Evolutionary conservation across 306 rosid species (phyloP).

Genomic region (Canavalia gladiata): DNA sequence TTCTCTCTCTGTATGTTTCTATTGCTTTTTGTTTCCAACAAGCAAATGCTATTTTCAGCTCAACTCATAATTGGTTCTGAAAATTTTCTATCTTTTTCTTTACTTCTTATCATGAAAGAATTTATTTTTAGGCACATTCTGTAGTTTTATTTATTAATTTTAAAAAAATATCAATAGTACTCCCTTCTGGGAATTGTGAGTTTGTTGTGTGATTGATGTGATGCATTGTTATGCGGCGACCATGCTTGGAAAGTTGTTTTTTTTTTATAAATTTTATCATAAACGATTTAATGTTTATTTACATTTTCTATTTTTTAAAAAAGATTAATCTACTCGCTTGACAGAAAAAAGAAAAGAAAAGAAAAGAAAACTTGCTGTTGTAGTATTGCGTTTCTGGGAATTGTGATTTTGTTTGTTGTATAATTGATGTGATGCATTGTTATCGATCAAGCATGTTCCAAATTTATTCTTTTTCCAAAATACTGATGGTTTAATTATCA

Average conservation of each 20-base stretch:
- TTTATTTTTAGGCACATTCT: conserved; percentile 25
- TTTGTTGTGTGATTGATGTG: conserved; percentile 30
- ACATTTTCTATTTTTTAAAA: neutral
- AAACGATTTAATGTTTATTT: neutral
- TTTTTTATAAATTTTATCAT: neutral
- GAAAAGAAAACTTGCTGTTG: neutral
- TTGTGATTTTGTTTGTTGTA: conserved; percentile 36
- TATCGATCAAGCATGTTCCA: conserved; percentile 1
- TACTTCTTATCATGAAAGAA: neutral
- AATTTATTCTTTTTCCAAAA: conserved; percentile 22
- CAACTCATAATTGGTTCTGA: neutral
- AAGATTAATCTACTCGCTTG: neutral
- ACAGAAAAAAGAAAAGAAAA: neutral
- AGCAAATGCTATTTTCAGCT: neutral
- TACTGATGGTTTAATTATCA: neutral
- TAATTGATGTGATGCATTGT: conserved; percentile 37
- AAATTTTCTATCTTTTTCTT: neutral
- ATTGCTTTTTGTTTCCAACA: conserved; percentile 18
- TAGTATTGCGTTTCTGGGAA: conserved; percentile 31
- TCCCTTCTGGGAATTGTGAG: conserved; percentile 26
- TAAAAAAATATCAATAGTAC: neutral
- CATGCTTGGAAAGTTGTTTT: neutral
- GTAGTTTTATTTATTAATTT: neutral
- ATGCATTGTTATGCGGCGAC: conserved; percentile 31
- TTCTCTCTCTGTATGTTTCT: neutral